Percentiles rank a stretch among this genome's conserved stretches.
These are phyloP conservation scores for Sphaerulina populicola DNA, from an alignment of 2,329 filamentous ascomycete species.

Conservation along the genomic window DNA sequence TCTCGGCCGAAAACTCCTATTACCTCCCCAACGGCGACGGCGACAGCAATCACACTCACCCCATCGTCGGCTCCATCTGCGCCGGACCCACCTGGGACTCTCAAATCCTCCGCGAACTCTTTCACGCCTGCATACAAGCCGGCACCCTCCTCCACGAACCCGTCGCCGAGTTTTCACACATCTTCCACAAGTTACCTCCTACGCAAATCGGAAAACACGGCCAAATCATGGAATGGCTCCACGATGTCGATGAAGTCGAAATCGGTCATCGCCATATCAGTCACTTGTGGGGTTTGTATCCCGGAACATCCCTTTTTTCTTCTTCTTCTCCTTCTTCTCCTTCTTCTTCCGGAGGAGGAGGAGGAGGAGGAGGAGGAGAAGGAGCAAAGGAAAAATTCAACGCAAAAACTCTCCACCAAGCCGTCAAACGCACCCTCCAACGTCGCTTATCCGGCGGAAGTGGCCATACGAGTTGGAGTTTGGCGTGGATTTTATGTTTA, in stretches of 20 bases:
- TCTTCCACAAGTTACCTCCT: background rate
- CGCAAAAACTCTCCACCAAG: no score
- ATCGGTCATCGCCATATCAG: background rate
- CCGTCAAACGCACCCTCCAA: background rate
- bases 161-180: background rate
- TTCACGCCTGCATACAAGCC: background rate
- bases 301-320: background rate
- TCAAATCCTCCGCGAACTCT: constrained; percentile 1
- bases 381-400: no score
- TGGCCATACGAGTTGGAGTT: background rate
- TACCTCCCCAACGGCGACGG: background rate
- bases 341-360: no score
- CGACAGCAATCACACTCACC: background rate
- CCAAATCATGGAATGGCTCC: background rate
- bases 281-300: constrained; percentile 1
- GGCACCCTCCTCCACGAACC: background rate
- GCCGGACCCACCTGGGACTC: background rate
- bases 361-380: no score
- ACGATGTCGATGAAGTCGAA: background rate
- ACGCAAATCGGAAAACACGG: background rate
- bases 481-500: background rate
- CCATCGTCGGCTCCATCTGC: background rate
- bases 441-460: background rate
- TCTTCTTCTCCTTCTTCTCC: no score
- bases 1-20: background rate